Base-by-base conservation (phyloP, 805 yeast genomes). In the Metschnikowia continentalis region DNA sequence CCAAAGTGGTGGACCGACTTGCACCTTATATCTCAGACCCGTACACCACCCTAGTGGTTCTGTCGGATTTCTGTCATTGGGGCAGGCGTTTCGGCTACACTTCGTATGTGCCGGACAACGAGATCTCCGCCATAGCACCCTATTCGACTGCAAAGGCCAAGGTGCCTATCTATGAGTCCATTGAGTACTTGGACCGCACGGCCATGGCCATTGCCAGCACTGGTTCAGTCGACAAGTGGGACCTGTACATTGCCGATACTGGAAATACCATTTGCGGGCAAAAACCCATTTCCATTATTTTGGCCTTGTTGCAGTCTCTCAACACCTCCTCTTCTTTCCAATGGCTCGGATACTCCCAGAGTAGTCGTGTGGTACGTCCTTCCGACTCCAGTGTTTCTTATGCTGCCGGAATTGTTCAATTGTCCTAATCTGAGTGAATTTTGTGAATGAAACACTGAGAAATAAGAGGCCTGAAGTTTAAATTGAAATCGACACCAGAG, bases 41-140 rank as follows among this genome's bases (percentile, higher is more conserved):
- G 32, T 67, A 69, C 22, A 82, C 81, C 59, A 84, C 89, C 2
- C 88, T 94, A 65, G 81, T 89, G 14, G 76, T 94, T 3, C 87
- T 96, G 63, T 81, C 92, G 1, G 99, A 94, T 70, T 94, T 94
- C 61, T 91, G 97, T 63, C 99, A 94, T 64, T 94, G 99, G 99
- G 80, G 80, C 7, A 51, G 68, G 13, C 64, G 80, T 14, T 76
- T 77, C 51, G 74, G 71, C 10, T 76, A 71, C 55, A 74, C 79
- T 13, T 61, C 63, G 51, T 75, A 73, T 52, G 55, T 66, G 11
- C 52, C 59, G 6, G 52, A 33, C 20, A 32, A 44, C 46, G 52
- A 50, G 42, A n/a, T 57, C 35, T 35, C 42, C 32, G 46, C 35
- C 15, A 17, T 50, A n/a, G 44, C 36, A 15, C 30, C 48, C 1